Conservation (phyloP, 2,329 filamentous ascomycete species). For the Pyricularia grisea region DNA sequence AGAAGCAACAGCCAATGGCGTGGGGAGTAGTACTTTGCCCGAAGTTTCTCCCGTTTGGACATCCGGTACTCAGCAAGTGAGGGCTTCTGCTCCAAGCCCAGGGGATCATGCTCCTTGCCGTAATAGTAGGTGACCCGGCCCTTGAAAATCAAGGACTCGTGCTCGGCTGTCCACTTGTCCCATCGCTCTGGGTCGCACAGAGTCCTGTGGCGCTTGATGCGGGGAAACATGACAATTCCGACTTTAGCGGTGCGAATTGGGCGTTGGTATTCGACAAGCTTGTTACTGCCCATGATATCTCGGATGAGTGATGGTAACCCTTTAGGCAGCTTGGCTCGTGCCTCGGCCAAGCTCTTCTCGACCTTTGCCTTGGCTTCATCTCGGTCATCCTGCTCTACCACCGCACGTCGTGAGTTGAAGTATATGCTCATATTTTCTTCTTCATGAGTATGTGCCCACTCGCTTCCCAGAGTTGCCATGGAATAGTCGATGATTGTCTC, state of each 20-base stretch:
- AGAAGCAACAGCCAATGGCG: not conserved
- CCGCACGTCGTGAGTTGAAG: conserved; percentile 9
- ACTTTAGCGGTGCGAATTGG: conserved; percentile 16
- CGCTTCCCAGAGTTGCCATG: conserved; percentile 17
- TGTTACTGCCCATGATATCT: not conserved
- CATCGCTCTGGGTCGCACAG: conserved; percentile 6
- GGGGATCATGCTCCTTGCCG: conserved; percentile 10
- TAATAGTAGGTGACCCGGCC: conserved; percentile 19
- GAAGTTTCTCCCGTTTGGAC: not conserved
- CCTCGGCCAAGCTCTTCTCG: not conserved
- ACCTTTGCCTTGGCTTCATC: conserved; percentile 7
- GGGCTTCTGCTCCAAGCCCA: conserved; percentile 10
- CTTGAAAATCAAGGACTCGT: conserved; percentile 13
- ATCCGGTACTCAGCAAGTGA: conserved; percentile 11
- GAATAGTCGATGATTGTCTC: conserved; percentile 20
- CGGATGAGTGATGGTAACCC: not conserved
- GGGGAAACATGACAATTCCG: conserved; percentile 21
- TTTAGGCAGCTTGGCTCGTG: not conserved
- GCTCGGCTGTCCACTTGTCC: conserved; percentile 10
- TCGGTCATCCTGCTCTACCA: conserved; percentile 6
- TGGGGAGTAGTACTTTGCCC: not conserved
- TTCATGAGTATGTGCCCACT: conserved; percentile 15
- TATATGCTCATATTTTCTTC: conserved; percentile 13
- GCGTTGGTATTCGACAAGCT: not conserved
- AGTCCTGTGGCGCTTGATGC: conserved; percentile 17